Conservation (phyloP, 2,329 filamentous ascomycete species). For the Fusarium siculi region DNA sequence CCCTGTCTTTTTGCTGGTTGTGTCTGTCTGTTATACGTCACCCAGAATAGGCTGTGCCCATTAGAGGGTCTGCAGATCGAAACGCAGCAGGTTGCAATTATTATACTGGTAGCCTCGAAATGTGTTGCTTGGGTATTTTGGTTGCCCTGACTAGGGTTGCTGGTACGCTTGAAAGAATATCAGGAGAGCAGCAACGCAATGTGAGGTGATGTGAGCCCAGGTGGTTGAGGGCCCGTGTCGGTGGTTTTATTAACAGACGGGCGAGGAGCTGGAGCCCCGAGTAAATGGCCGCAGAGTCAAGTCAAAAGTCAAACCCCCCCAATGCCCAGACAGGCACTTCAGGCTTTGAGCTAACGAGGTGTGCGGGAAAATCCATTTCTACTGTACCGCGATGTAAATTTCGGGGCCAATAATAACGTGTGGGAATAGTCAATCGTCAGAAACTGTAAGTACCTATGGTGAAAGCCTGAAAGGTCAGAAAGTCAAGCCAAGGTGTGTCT, state of each 20-base stretch:
- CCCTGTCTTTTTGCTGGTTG: constrained; percentile 30
- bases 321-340: not conserved
- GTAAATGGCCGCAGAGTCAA: constrained; percentile 18
- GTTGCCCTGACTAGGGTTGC: constrained; percentile 39
- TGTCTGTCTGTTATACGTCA: constrained; percentile 41
- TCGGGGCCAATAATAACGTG: constrained; percentile 2
- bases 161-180: constrained; percentile 34
- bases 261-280: constrained; percentile 18
- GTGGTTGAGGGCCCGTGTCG: constrained; percentile 39
- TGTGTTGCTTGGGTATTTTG: constrained; percentile 39
- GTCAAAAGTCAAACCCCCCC: not conserved
- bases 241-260: constrained; percentile 35
- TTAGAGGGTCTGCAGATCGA: constrained; percentile 36
- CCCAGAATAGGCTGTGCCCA: constrained; percentile 34
- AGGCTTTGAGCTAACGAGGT: constrained; percentile 16
- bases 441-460: constrained; percentile 9
- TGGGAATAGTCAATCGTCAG: not conserved
- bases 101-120: constrained; percentile 36
- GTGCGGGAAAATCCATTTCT: constrained; percentile 14
- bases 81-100: constrained; percentile 38
- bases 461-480: constrained; percentile 15
- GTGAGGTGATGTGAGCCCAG: constrained; percentile 45
- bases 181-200: constrained; percentile 43
- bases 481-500: constrained; percentile 31
- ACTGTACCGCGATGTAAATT: not conserved